Conservation (phyloP, 805 yeast species). For the Isabelozyma rhagii region DNA sequence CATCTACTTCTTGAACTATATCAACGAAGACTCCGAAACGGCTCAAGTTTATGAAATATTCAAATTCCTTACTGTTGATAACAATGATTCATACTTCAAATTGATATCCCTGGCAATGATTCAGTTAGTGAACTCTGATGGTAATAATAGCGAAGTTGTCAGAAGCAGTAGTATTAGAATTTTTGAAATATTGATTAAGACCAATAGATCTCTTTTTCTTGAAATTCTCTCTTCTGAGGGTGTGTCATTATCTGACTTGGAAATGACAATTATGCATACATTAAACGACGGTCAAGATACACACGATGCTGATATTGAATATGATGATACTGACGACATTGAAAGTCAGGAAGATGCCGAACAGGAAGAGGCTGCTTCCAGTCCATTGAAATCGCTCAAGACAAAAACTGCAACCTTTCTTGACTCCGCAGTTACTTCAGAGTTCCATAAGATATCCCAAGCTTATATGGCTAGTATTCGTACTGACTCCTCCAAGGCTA, state of each 20-base stretch:
- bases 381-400: conserved; percentile 11
- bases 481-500: not conserved
- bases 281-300: conserved; percentile 26
- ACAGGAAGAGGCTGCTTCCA: conserved; percentile 18
- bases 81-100: conserved; percentile 11
- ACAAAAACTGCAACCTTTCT: conserved; percentile 15
- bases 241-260: conserved; percentile 31
- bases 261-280: conserved; percentile 65
- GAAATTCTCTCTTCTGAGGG: conserved; percentile 13
- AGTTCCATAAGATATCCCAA: conserved; percentile 41
- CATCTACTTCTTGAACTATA: conserved; percentile 23
- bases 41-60: conserved; percentile 15
- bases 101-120: conserved; percentile 7
- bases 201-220: conserved; percentile 17
- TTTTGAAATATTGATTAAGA: conserved; percentile 19
- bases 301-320: conserved; percentile 30
- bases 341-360: conserved; percentile 15
- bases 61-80: conserved; percentile 16
- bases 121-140: not conserved
- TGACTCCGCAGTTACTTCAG: conserved; percentile 25
- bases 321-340: conserved; percentile 22
- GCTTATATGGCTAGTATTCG: conserved; percentile 45
- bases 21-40: conserved; percentile 11
- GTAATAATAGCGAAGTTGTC: conserved; percentile 10
- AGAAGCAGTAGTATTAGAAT: conserved; percentile 13